Evolutionary conservation across 768 basidiomycete species (phyloP).

Genomic region (Daedaleopsis sinensis): DNA sequence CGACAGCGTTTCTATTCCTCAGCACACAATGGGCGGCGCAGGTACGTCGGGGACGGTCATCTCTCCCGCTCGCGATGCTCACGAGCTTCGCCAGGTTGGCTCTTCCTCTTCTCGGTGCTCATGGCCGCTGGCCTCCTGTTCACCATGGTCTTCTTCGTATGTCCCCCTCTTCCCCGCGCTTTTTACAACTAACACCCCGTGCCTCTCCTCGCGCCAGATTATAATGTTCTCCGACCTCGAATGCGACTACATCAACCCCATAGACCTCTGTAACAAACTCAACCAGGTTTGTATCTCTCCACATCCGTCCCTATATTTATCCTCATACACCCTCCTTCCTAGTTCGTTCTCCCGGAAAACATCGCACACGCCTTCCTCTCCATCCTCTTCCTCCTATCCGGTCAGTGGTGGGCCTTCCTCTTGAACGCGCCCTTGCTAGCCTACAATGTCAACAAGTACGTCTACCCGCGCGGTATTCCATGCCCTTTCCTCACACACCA

Average conservation of each 20-base stretch:
- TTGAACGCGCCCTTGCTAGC: slow-evolving; percentile 87
- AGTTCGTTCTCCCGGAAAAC: slow-evolving; percentile 99
- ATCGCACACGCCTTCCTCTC: slow-evolving; percentile 92
- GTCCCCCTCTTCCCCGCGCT: slow-evolving; percentile 37
- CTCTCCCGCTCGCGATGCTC: background rate
- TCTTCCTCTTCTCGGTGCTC: slow-evolving; percentile 95
- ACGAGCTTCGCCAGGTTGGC: slow-evolving; percentile 66
- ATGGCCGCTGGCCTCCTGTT: slow-evolving; percentile 94
- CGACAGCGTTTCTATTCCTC: background rate
- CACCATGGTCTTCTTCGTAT: slow-evolving; percentile 99
- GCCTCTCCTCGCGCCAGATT: slow-evolving; percentile 56
- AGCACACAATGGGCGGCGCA: slow-evolving; percentile 17
- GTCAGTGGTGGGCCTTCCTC: slow-evolving; percentile 93
- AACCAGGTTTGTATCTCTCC: slow-evolving; percentile 70
- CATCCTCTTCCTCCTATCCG: slow-evolving; percentile 86
- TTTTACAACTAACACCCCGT: background rate
- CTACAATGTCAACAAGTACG: slow-evolving; percentile 92
- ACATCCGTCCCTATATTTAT: background rate
- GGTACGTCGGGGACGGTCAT: slow-evolving; percentile 1
- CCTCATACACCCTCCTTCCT: background rate
- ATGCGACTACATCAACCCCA: slow-evolving; percentile 99
- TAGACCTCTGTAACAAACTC: slow-evolving; percentile 99
- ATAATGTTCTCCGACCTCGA: slow-evolving; percentile 99
- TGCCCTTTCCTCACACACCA: background rate
- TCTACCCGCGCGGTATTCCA: background rate